Base-by-base conservation (phyloP, 2,329 filamentous ascomycete species). In the Aspergillus sp. region DNA sequence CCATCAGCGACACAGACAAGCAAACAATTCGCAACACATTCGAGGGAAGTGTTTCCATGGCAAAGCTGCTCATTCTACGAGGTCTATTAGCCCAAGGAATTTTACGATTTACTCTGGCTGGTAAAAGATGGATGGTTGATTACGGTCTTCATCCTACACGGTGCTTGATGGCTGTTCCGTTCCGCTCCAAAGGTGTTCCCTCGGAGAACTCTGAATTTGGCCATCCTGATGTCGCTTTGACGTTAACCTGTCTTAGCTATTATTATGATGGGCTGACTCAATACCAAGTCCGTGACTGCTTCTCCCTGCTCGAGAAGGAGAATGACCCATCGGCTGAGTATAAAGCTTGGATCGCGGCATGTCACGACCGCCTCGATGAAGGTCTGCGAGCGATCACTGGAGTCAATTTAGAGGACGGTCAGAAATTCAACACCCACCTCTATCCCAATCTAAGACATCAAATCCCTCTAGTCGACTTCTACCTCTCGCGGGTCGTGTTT, bases 51-150 rank as follows among this genome's bases (percentile, higher is more conserved):
- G n/a, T 32, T 32, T 32, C n/a, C 31, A 32, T 32, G 31, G 8
- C 8, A 8, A 32, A 32, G 19, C 19, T 19, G 19, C 58, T 67
- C 29, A 46, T 67, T 5, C 30, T 66, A 6, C 48, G 63, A 2
- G 66, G 83, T 0, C 66, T 87, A 0, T 59, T 87, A 7, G 76
- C 78, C 0, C 61, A 69, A 0, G 75, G 79, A 0, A 65, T 86
- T 0, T 52, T 87, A 0, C 52, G 52, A 0, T 83, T 82, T 45
- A 68, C 66, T 0, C 62, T 86, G 0, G 60, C 64, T 0, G 61
- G 75, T 10, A 86, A 86, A 52, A 67, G 82, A 1, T 88, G 79
- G 78, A 64, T 77, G 3, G 82, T 88, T 0, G 75, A 85, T 42
- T 88, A 82, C 46, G 83, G 84, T 0, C 65, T 78, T 0, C 74